Percentiles rank a stretch among this genome's conserved stretches.
Evolutionary conservation across 2,329 filamentous ascomycete species (phyloP).

Genomic region (Metarhizium sp.): DNA sequence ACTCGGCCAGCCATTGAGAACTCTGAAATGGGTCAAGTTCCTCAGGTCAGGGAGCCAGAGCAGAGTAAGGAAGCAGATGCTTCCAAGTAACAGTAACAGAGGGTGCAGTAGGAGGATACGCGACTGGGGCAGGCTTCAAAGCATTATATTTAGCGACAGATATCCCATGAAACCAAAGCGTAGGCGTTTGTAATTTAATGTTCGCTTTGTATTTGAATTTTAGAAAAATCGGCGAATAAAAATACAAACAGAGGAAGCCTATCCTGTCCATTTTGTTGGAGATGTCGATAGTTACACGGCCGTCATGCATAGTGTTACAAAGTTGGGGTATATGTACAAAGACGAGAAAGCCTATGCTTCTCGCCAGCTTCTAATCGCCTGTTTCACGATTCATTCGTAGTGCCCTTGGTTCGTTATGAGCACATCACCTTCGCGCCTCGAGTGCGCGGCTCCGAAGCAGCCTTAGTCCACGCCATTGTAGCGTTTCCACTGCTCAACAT

Average conservation of each 20-base stretch:
- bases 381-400: background rate
- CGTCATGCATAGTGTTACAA: constrained; percentile 22
- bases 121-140: background rate
- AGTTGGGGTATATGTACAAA: constrained; percentile 21
- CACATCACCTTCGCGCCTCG: constrained; percentile 1
- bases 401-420: background rate
- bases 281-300: background rate
- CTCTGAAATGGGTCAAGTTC: constrained; percentile 33
- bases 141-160: background rate
- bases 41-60: constrained; percentile 15
- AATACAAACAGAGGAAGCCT: constrained; percentile 10
- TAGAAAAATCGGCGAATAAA: background rate
- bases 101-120: background rate
- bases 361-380: background rate
- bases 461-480: constrained; percentile 53
- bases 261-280: background rate
- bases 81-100: background rate
- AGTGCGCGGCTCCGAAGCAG: background rate
- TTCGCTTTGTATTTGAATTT: background rate
- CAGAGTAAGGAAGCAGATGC: background rate
- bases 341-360: constrained; percentile 9
- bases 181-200: background rate
- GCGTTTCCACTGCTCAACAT: constrained; percentile 57
- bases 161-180: constrained; percentile 8
- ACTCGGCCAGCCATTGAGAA: constrained; percentile 38